Evolutionary conservation across 257 asterid genomes (phyloP).

Genomic region (Ligustrum vulgare): DNA sequence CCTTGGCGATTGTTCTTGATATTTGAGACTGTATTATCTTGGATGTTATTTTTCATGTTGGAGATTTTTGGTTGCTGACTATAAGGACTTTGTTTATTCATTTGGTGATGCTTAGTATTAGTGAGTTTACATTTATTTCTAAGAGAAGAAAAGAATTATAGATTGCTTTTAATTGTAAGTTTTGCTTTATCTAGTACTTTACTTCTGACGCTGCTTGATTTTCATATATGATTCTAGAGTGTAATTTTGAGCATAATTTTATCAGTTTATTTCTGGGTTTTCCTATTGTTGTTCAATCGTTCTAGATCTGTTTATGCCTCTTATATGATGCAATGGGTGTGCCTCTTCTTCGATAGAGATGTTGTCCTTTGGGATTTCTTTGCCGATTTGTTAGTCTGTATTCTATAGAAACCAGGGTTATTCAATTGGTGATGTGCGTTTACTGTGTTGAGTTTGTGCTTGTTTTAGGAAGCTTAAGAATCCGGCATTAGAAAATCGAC

Average conservation of each 20-base stretch:
- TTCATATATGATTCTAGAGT: background rate
- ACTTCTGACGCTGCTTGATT: background rate
- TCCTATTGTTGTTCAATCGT: background rate
- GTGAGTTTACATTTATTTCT: background rate
- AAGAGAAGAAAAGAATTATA: slow-evolving; percentile 7
- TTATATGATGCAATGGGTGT: background rate
- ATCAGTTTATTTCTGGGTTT: background rate
- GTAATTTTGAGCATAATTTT: slow-evolving; percentile 12
- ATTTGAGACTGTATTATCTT: slow-evolving; percentile 24
- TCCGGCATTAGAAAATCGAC: slow-evolving; percentile 16
- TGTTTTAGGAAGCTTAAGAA: slow-evolving; percentile 22
- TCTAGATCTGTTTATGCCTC: background rate
- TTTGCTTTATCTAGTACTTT: slow-evolving; percentile 3
- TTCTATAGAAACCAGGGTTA: background rate
- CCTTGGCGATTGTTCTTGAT: slow-evolving; percentile 24
- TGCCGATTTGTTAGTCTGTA: background rate
- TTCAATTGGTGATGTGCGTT: slow-evolving; percentile 26
- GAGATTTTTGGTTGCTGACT: no score
- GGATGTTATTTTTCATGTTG: no score
- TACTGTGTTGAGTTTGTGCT: background rate
- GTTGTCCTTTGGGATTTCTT: no score
- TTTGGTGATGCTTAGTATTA: background rate
- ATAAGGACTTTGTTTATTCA: no score
- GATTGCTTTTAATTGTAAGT: slow-evolving; percentile 8
- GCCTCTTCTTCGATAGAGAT: slow-evolving; percentile 10